Evolutionary conservation across 257 asterid genomes (phyloP).

Genomic region (Verbascum thapsus): DNA sequence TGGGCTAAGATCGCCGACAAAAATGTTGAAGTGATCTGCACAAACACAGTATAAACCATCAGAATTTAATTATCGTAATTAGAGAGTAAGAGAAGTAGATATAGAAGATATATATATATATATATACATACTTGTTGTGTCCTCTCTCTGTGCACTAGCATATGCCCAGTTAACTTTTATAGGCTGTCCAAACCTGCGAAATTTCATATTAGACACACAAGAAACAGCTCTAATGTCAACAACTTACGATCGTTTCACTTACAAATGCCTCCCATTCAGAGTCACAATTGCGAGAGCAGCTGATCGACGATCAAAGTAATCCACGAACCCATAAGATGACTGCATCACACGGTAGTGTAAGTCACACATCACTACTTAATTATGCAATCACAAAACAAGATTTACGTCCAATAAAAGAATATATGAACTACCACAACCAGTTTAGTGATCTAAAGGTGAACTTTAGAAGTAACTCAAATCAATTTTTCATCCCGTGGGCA

Average conservation of each 20-base stretch:
- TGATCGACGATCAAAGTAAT: conserved; percentile 77
- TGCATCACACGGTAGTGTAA: conserved; percentile 40
- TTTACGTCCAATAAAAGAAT: conserved; percentile 1
- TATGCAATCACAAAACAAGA: no score
- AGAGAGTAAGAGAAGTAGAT: no score
- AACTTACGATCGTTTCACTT: conserved; percentile 34
- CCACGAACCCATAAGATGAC: conserved; percentile 93
- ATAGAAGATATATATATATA: not conserved
- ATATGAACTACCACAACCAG: not conserved
- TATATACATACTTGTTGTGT: conserved; percentile 65
- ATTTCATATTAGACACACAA: conserved; percentile 35
- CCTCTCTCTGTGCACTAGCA: conserved; percentile 85
- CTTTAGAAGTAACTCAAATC: conserved; percentile 18
- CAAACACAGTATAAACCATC: not conserved
- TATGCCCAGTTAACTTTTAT: conserved; percentile 93
- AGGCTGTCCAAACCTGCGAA: conserved; percentile 82
- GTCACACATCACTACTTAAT: not conserved
- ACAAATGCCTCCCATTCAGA: conserved; percentile 82
- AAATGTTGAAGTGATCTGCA: conserved; percentile 78
- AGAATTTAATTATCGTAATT: not conserved
- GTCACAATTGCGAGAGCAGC: conserved; percentile 73
- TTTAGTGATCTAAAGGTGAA: not conserved
- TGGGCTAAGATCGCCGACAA: conserved; percentile 92
- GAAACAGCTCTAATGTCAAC: conserved; percentile 16
- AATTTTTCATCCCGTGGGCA: conserved; percentile 1